Evolutionary conservation across 441 rosid species (phyloP).

Genomic region (Gossypium lobatum): DNA sequence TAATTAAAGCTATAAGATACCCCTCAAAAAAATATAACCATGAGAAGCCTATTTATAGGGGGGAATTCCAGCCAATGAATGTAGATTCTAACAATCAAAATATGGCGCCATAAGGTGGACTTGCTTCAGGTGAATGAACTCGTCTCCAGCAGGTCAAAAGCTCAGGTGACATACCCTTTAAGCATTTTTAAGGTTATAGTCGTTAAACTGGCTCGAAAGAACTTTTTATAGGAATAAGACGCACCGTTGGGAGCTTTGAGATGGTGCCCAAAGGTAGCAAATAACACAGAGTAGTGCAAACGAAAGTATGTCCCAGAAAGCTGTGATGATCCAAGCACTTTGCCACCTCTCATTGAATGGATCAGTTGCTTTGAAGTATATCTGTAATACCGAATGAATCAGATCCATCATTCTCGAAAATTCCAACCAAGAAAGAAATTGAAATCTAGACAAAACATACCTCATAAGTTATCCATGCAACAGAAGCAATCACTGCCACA

Average conservation of each 20-base stretch:
- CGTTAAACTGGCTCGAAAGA: background rate
- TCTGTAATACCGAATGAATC: background rate
- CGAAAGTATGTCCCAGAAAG: background rate
- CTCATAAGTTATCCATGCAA: constrained; percentile 1
- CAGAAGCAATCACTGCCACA: background rate
- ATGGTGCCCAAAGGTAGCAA: constrained; percentile 3
- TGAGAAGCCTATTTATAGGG: background rate
- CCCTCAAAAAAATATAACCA: background rate
- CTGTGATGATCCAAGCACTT: background rate
- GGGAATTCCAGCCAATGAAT: background rate
- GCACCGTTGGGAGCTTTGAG: constrained; percentile 1
- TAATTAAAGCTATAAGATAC: background rate
- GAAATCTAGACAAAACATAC: background rate
- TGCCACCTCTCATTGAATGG: background rate
- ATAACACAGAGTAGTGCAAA: background rate
- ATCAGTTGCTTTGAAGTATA: background rate
- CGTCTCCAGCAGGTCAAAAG: background rate
- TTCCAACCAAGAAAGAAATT: background rate
- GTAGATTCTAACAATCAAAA: background rate
- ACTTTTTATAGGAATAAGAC: background rate
- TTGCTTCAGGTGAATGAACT: background rate
- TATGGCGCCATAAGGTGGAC: background rate
- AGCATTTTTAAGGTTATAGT: background rate
- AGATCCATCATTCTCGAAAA: background rate
- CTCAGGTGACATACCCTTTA: background rate